A percentile compares a stretch with the other conserved stretches of the same genome.
Conservation (phyloP, 1,139 yeast genomes). For the Pichia sp. region DNA sequence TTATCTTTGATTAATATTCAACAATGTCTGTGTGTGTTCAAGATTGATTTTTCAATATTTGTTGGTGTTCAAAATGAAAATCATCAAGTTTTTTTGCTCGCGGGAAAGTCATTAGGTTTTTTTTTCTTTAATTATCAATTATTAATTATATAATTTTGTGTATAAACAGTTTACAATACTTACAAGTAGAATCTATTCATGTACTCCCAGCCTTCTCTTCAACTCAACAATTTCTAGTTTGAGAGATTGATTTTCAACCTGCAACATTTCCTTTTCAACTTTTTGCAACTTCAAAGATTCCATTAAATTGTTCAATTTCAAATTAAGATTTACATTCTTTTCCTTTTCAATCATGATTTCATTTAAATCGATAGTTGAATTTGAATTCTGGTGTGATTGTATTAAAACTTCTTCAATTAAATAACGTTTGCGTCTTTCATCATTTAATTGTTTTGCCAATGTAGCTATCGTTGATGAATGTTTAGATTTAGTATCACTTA, state of each 20-base stretch:
- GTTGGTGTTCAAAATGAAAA: no score
- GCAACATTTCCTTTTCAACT: slow-evolving; percentile 17
- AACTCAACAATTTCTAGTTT: slow-evolving; percentile 32
- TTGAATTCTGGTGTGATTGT: slow-evolving; percentile 12
- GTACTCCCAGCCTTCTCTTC: slow-evolving; percentile 27
- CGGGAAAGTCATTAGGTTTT: not conserved
- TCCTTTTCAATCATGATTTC: slow-evolving; percentile 30
- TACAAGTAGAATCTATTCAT: not conserved
- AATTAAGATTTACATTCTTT: slow-evolving; percentile 42
- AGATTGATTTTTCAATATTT: no score
- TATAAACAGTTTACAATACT: not conserved
- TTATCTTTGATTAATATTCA: slow-evolving; percentile 31
- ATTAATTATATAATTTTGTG: not conserved
- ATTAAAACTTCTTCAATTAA: slow-evolving; percentile 52
- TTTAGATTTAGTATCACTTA: slow-evolving; percentile 1
- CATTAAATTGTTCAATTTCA: slow-evolving; percentile 15
- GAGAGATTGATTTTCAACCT: slow-evolving; percentile 41
- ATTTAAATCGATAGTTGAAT: slow-evolving; percentile 35
- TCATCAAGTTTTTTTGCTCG: not conserved
- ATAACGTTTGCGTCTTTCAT: slow-evolving; percentile 58
- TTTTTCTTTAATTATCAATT: not conserved
- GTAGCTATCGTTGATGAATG: slow-evolving; percentile 45
- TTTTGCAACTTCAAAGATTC: slow-evolving; percentile 27
- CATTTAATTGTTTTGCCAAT: slow-evolving; percentile 51
- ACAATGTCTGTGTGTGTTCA: no score